A percentile compares a stretch with the other conserved stretches of the same genome.
These are phyloP conservation scores for Trichoderma sp. DNA, from an alignment of 2,329 filamentous ascomycete species.

Conservation along the genomic window DNA sequence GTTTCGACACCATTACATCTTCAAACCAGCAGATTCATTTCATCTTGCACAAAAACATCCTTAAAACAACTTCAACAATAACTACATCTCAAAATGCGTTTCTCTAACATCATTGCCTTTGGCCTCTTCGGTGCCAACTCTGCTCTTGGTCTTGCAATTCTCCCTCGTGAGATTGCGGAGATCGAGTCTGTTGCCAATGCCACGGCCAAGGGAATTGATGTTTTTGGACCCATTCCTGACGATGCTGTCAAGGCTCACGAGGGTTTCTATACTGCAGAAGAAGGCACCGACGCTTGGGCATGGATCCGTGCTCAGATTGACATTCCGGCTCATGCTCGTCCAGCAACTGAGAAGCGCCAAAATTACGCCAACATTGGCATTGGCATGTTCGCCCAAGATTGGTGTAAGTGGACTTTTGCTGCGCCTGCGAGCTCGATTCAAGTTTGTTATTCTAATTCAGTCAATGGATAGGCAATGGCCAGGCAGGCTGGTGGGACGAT, in stretches of 20 bases:
- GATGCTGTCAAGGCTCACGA: constrained; percentile 22
- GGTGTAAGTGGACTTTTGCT: constrained; percentile 12
- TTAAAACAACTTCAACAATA: background rate
- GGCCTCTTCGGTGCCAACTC: background rate
- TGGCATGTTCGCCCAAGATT: constrained; percentile 22
- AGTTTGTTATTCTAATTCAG: background rate
- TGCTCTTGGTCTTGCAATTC: background rate
- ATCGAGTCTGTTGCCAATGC: constrained; percentile 6
- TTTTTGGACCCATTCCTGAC: constrained; percentile 22
- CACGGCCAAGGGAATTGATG: constrained; percentile 22
- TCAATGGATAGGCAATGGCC: constrained; percentile 18
- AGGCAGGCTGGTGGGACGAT: constrained; percentile 22
- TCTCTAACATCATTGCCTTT: background rate
- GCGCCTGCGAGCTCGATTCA: background rate
- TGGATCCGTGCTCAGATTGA: constrained; percentile 26
- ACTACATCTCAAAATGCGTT: constrained; percentile 6
- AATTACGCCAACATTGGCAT: constrained; percentile 23
- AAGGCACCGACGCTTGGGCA: constrained; percentile 22
- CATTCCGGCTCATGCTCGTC: constrained; percentile 4
- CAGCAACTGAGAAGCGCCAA: constrained; percentile 19
- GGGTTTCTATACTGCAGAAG: constrained; percentile 24
- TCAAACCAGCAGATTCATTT: background rate
- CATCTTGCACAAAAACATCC: background rate
- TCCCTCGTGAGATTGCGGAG: background rate
- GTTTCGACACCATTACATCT: background rate